These are phyloP conservation scores for Penicillium coffeae DNA, from an alignment of 495 filamentous ascomycete species.

Conservation along the genomic window DNA sequence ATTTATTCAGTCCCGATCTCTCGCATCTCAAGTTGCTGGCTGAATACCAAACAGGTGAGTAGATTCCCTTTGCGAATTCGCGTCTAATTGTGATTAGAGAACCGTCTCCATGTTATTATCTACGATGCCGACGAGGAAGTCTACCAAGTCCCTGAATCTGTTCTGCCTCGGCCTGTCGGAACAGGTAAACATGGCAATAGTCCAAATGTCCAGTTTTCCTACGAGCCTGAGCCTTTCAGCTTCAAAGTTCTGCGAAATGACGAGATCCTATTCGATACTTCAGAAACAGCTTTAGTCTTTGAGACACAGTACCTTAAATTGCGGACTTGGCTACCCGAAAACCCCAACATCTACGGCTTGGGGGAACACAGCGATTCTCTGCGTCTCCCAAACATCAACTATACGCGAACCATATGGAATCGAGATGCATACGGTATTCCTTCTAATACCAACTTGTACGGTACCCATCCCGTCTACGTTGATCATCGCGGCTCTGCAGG, in stretches of 20 bases:
- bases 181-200: conserved; percentile 19
- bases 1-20: conserved; percentile 69
- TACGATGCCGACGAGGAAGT: conserved; percentile 67
- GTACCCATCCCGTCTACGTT: conserved; percentile 79
- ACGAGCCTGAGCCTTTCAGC: conserved; percentile 65
- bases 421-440: conserved; percentile 68
- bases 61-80: too few relatives aligned
- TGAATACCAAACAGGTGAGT: conserved; percentile 70
- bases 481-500: conserved; percentile 65
- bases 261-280: conserved; percentile 78
- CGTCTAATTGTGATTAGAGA: too few relatives aligned
- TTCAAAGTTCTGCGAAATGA: conserved; percentile 63
- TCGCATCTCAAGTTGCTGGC: conserved; percentile 62
- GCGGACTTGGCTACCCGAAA: conserved; percentile 60
- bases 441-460: conserved; percentile 73
- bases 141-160: conserved; percentile 74
- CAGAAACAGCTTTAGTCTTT: conserved; percentile 66
- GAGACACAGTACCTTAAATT: conserved; percentile 75
- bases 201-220: conserved; percentile 57
- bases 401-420: conserved; percentile 77
- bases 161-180: conserved; percentile 58
- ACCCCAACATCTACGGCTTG: conserved; percentile 73
- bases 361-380: conserved; percentile 77
- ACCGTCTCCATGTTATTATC: conserved; percentile 79
- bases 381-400: conserved; percentile 65